A percentile compares a stretch with the other conserved stretches of the same genome.
phyloP scores from a whole-genome alignment of 2,329 filamentous ascomycete species.

The Coniella vitis region DNA sequence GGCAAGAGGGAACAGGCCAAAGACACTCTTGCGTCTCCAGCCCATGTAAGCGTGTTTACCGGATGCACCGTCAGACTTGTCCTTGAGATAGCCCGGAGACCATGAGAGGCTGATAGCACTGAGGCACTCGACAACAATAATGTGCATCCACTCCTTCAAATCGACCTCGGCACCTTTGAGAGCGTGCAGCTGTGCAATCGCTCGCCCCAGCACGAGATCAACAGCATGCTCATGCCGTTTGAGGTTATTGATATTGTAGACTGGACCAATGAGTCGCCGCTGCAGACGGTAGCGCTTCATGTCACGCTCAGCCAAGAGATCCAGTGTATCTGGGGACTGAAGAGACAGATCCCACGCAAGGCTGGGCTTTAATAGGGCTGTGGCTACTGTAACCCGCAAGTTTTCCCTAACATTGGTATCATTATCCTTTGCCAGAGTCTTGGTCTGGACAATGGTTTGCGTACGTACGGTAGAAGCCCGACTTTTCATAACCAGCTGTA shows the following conservation, averaged over 20 bases:
- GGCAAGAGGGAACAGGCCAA: conserved; percentile 41
- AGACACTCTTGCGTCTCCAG: conserved; percentile 46
- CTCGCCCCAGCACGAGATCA: conserved; percentile 32
- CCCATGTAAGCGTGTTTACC: conserved; percentile 41
- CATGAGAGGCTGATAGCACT: conserved; percentile 43
- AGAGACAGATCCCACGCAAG: conserved; percentile 31
- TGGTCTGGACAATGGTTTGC: not conserved
- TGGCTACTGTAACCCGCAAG: conserved; percentile 32
- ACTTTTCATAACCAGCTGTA: conserved; percentile 42
- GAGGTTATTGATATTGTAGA: conserved; percentile 38
- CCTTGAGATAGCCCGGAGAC: conserved; percentile 41
- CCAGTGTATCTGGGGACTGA: conserved; percentile 37
- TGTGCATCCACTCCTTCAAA: conserved; percentile 51
- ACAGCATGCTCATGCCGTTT: conserved; percentile 34
- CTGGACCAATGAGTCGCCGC: conserved; percentile 40
- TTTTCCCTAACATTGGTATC: not conserved
- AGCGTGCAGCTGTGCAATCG: conserved; percentile 28
- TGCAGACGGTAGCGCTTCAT: conserved; percentile 41
- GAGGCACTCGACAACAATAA: conserved; percentile 45
- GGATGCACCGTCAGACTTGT: conserved; percentile 38
- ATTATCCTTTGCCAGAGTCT: not conserved
- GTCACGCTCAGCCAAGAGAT: conserved; percentile 44
- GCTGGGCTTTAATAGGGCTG: conserved; percentile 35
- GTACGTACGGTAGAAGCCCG: conserved; percentile 43
- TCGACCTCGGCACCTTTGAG: conserved; percentile 36